Percentiles rank a stretch among this genome's conserved stretches.
Conservation (phyloP, 148 eudicot genomes). For the Fallopia convolvulus region DNA sequence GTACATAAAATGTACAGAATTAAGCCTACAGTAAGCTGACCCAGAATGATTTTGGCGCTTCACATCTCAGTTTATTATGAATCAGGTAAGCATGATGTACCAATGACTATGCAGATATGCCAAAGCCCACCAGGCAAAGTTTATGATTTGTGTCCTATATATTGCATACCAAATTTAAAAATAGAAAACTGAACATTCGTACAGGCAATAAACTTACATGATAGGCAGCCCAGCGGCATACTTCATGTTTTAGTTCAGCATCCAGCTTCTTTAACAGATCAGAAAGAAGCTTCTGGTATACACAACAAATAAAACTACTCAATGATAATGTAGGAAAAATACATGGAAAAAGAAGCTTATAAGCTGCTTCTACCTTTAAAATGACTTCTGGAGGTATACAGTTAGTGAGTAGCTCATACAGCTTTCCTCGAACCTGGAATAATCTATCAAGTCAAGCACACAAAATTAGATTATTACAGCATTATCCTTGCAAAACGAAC, state of each 20-base stretch:
- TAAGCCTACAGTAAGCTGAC: background rate
- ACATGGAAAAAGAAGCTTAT: no score
- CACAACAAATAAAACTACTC: conserved; percentile 12
- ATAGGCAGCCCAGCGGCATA: conserved; percentile 97
- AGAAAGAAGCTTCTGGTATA: conserved; percentile 70
- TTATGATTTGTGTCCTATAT: background rate
- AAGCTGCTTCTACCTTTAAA: conserved; percentile 44
- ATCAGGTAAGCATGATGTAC: no score
- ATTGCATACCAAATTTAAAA: background rate
- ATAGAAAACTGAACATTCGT: background rate
- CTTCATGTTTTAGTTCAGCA: conserved; percentile 90
- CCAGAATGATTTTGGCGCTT: no score
- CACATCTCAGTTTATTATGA: no score
- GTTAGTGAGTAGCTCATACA: conserved; percentile 73
- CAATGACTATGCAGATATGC: background rate
- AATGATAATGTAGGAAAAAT: background rate
- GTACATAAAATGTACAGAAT: background rate
- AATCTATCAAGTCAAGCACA: conserved; percentile 34
- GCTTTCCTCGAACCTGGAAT: conserved; percentile 85
- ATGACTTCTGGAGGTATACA: conserved; percentile 89
- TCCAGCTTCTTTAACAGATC: conserved; percentile 86
- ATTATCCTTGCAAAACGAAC: background rate
- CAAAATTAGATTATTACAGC: background rate
- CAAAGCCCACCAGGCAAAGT: background rate
- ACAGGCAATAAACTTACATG: conserved; percentile 55